Conservation (phyloP, 768 basidiomycete genomes). For the Lentinula sp. region DNA sequence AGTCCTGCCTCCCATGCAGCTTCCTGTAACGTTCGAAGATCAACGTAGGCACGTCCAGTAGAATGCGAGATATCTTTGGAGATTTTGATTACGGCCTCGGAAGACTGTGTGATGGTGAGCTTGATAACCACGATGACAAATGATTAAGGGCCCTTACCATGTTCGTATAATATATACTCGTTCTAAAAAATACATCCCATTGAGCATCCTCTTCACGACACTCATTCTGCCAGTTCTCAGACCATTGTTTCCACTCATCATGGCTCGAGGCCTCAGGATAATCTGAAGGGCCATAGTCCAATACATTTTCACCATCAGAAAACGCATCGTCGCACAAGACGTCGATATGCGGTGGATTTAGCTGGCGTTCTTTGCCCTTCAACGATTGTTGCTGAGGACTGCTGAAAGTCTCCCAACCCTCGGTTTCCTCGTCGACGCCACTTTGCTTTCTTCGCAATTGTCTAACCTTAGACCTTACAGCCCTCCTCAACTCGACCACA, state of each 20-base stretch:
- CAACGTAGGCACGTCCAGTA: conserved; percentile 64
- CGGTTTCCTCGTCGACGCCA: background rate
- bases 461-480: background rate
- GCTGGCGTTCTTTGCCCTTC: conserved; percentile 19
- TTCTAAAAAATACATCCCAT: conserved; percentile 64
- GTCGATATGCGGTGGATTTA: conserved; percentile 30
- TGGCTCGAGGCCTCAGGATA: background rate
- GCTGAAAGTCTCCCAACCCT: background rate
- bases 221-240: background rate
- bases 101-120: conserved; percentile 37
- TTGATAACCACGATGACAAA: conserved; percentile 5
- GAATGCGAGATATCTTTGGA: conserved; percentile 70
- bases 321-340: too few species aligned
- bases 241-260: background rate
- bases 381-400: background rate
- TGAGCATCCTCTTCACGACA: conserved; percentile 56
- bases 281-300: background rate
- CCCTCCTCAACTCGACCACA: conserved; percentile 62
- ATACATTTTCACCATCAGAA: background rate
- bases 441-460: background rate
- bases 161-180: conserved; percentile 80
- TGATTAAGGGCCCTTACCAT: conserved; percentile 46
- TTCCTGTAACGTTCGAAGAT: conserved; percentile 59
- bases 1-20: conserved; percentile 77
- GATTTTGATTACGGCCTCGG: conserved; percentile 74